Evolutionary conservation across 345 rosid genomes (phyloP).

Genomic region (Balakata baccata): DNA sequence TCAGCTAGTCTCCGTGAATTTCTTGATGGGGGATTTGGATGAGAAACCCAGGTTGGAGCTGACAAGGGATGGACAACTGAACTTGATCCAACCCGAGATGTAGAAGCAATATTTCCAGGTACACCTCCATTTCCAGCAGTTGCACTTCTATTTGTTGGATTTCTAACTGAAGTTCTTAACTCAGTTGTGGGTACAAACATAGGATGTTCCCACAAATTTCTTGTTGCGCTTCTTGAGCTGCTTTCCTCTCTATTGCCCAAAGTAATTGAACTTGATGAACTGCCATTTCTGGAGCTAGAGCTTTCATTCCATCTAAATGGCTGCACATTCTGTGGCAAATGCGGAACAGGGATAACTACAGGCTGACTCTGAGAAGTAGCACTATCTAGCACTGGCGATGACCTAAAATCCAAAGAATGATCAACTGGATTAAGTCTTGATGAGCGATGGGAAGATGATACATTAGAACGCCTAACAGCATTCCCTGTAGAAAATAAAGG

Average conservation of each 20-base stretch:
- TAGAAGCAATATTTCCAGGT: slow-evolving; percentile 49
- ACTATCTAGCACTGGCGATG: slow-evolving; percentile 36
- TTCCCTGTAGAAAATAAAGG: slow-evolving; percentile 45
- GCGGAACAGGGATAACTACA: slow-evolving; percentile 42
- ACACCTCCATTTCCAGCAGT: slow-evolving; percentile 30
- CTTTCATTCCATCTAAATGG: slow-evolving; percentile 54
- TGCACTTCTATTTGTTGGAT: slow-evolving; percentile 38
- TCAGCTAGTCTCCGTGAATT: slow-evolving; percentile 66
- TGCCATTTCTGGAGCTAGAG: slow-evolving; percentile 40
- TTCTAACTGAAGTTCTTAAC: slow-evolving; percentile 35
- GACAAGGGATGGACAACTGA: slow-evolving; percentile 50
- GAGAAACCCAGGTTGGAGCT: slow-evolving; percentile 46
- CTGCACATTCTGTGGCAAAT: slow-evolving; percentile 46
- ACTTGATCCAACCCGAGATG: slow-evolving; percentile 45
- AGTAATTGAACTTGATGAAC: slow-evolving; percentile 39
- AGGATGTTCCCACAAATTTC: slow-evolving; percentile 51
- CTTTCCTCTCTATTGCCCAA: slow-evolving; percentile 46
- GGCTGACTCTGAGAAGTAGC: slow-evolving; percentile 36
- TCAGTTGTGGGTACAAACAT: slow-evolving; percentile 47
- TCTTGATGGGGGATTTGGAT: slow-evolving; percentile 41
- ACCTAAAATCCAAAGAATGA: slow-evolving; percentile 45
- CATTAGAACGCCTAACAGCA: slow-evolving; percentile 40
- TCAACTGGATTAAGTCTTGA: slow-evolving; percentile 44
- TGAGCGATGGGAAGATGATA: slow-evolving; percentile 39
- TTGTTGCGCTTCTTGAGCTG: slow-evolving; percentile 40